Evolutionary conservation across 148 eudicot species (phyloP).

Genomic region (Suaeda aralocaspica): DNA sequence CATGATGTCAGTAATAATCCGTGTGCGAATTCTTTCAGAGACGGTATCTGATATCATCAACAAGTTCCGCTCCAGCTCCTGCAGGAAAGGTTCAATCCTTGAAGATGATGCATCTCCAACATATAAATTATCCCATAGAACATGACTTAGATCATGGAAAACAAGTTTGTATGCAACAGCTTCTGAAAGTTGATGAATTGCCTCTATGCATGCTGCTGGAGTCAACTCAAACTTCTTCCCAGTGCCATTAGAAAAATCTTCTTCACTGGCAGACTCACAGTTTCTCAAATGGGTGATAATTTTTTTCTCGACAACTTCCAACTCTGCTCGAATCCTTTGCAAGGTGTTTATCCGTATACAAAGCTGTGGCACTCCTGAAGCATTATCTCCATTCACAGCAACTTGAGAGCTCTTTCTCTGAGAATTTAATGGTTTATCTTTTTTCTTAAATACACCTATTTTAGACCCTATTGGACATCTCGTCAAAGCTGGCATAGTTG

Average conservation of each 20-base stretch:
- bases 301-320: conserved; percentile 70
- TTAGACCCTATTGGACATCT: conserved; percentile 70
- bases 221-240: conserved; percentile 74
- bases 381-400: conserved; percentile 57
- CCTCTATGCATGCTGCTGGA: conserved; percentile 73
- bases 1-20: conserved; percentile 82
- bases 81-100: conserved; percentile 82
- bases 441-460: conserved; percentile 77
- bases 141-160: conserved; percentile 65
- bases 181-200: conserved; percentile 74
- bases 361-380: conserved; percentile 52
- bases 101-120: conserved; percentile 82
- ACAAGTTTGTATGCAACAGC: conserved; percentile 58
- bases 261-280: conserved; percentile 76
- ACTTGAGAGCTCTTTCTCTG: conserved; percentile 73
- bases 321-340: conserved; percentile 51
- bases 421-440: conserved; percentile 56
- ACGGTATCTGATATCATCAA: conserved; percentile 62
- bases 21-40: conserved; percentile 73
- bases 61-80: conserved; percentile 67
- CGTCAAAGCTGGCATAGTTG: conserved; percentile 91
- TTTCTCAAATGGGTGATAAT: conserved; percentile 81
- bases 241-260: conserved; percentile 57
- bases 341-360: conserved; percentile 76
- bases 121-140: conserved; percentile 76